These are phyloP conservation scores for Alternaria sp. DNA, from an alignment of 2,329 filamentous ascomycete genomes.

Conservation along the genomic window DNA sequence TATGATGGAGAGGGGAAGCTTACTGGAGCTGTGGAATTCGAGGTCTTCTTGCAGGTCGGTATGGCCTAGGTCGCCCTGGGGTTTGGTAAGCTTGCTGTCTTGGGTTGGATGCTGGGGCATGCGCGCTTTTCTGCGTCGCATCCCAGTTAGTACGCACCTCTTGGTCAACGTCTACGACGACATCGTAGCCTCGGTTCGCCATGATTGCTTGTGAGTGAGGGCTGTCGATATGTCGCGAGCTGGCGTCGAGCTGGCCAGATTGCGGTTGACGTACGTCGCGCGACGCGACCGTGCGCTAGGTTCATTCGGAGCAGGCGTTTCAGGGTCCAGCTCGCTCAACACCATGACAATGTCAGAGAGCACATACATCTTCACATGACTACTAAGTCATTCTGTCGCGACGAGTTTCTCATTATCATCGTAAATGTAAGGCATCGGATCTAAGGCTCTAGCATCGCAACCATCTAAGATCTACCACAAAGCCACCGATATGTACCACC, in stretches of 20 bases:
- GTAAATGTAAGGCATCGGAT: background rate
- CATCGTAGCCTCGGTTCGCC: slow-evolving; percentile 91
- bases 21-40: slow-evolving; percentile 93
- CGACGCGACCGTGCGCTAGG: slow-evolving; percentile 27
- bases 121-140: background rate
- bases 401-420: background rate
- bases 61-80: slow-evolving; percentile 92
- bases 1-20: slow-evolving; percentile 17
- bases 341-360: background rate
- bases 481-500: background rate
- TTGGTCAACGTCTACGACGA: slow-evolving; percentile 95
- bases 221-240: slow-evolving; percentile 16
- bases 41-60: slow-evolving; percentile 98
- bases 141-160: slow-evolving; percentile 65
- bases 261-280: slow-evolving; percentile 37
- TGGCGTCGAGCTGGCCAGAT: slow-evolving; percentile 42
- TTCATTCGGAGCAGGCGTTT: slow-evolving; percentile 27
- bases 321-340: slow-evolving; percentile 12
- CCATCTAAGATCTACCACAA: background rate
- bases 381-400: background rate
- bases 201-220: slow-evolving; percentile 52
- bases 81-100: slow-evolving; percentile 20
- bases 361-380: background rate
- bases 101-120: background rate
- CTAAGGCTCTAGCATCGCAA: slow-evolving; percentile 4